Base-by-base conservation (phyloP, 345 rosid species). In the Erodium maritimum region DNA sequence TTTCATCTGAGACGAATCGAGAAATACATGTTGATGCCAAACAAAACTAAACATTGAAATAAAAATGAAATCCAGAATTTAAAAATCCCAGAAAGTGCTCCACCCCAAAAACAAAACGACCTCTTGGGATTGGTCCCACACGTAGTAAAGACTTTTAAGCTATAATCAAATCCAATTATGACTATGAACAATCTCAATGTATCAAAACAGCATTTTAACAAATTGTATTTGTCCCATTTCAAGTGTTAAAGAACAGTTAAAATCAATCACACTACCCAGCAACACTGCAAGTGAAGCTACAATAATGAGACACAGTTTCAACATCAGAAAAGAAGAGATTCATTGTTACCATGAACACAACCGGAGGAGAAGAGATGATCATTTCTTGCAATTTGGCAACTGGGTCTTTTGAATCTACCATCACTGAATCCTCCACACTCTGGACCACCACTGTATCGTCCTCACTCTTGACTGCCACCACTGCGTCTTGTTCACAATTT, bases 321-420 rank as follows among this genome's bases (percentile, higher is more conserved):
- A 52, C n/a, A 57, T 17, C 17, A 17, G 42, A 29, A 67, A 52
- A 67, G 33, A 59, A 42, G 19, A 61, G 21, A 46, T 22, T 37
- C 7, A 21, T 23, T 9, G 19, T 68, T 82, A 91, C 95, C 85
- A 68, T 61, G 60, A 71, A 77, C 61, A 80, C 78, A 53, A 83
- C 65, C 50, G 90, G 83, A 74, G 93, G 82, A 19, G 74, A 69
- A 29, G 85, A 60, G 55, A 65, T 24, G 57, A 88, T 22, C 56
- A 71, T 60, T 34, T 66, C 80, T 50, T 71, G 82, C 23, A 82
- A 72, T 29, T 61, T 73, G 21, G 70, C 64, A 57, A 81, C 14
- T 23, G 67, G 73, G 64, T 52, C 23, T 46, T 69, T 65, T 11
- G 75, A 54, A 48, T 62, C 65, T 5, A 45, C n/a, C 29, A 34